These are phyloP conservation scores for Pleoardoris graminearum DNA, from an alignment of 2,329 filamentous ascomycete species.

Conservation along the genomic window DNA sequence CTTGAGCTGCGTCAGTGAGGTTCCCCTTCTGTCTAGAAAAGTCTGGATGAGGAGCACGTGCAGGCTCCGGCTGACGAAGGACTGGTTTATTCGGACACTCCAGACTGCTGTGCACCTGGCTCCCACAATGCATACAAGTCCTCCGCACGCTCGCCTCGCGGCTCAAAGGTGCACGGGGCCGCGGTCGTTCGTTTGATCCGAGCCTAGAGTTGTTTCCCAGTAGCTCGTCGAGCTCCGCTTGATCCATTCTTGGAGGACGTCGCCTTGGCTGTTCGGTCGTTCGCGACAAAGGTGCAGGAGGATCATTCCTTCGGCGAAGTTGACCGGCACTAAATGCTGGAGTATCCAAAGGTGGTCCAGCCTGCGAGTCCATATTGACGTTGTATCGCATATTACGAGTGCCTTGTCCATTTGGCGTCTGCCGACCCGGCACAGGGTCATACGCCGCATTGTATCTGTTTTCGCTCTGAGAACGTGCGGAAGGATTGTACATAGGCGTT, in stretches of 20 bases:
- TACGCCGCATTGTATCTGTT: slow-evolving; percentile 16
- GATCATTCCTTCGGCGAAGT: slow-evolving; percentile 33
- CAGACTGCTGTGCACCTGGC: slow-evolving; percentile 26
- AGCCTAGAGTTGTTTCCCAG: slow-evolving; percentile 20
- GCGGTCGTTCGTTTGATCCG: slow-evolving; percentile 6
- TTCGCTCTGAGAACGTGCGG: slow-evolving; percentile 23
- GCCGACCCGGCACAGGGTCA: neutral
- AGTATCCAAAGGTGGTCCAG: slow-evolving; percentile 21
- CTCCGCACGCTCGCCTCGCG: slow-evolving; percentile 25
- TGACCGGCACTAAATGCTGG: slow-evolving; percentile 32
- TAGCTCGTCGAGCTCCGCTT: slow-evolving; percentile 33
- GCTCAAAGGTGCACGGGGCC: slow-evolving; percentile 29
- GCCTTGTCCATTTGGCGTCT: neutral
- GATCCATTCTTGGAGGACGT: slow-evolving; percentile 28
- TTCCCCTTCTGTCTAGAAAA: slow-evolving; percentile 7
- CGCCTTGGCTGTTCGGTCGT: slow-evolving; percentile 7
- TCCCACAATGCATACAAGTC: slow-evolving; percentile 39
- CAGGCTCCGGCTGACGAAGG: slow-evolving; percentile 19
- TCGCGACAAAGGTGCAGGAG: slow-evolving; percentile 10
- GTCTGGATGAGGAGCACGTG: slow-evolving; percentile 1
- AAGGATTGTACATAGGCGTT: slow-evolving; percentile 19
- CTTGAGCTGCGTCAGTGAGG: slow-evolving; percentile 33
- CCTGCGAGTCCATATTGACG: slow-evolving; percentile 39
- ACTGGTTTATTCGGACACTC: slow-evolving; percentile 32
- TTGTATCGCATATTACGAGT: slow-evolving; percentile 22